Evolutionary conservation across 1,284 basidiomycete species (phyloP).

Genomic region (Clitocybe nebularis): DNA sequence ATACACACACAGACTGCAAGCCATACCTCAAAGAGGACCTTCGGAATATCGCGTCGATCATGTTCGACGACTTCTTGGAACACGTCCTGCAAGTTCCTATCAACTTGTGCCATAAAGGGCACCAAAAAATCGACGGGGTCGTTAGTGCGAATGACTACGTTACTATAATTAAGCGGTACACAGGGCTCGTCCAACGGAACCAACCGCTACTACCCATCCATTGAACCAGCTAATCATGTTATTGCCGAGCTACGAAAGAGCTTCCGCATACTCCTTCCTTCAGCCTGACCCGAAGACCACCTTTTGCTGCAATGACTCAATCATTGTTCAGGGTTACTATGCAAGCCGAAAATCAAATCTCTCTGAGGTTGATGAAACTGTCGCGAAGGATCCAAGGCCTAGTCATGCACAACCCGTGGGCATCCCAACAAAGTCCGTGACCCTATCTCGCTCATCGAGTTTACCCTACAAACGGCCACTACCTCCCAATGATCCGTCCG

Average conservation of each 20-base stretch:
- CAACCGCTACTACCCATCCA: background rate
- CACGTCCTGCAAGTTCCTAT: background rate
- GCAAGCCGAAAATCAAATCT: background rate
- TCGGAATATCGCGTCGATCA: background rate
- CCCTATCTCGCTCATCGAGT: too few species aligned
- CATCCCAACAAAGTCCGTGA: too few species aligned
- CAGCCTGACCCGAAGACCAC: too few species aligned
- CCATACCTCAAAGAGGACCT: constrained; percentile 1
- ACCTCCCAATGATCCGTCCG: too few species aligned
- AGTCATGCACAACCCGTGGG: too few species aligned
- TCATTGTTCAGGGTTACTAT: constrained; percentile 1
- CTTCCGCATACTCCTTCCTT: too few species aligned
- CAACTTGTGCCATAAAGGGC: background rate
- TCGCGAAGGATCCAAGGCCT: background rate
- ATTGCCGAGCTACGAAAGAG: background rate
- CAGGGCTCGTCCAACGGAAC: background rate
- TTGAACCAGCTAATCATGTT: background rate
- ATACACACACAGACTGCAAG: background rate
- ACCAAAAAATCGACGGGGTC: background rate
- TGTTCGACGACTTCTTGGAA: background rate
- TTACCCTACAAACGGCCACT: too few species aligned
- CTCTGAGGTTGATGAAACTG: background rate
- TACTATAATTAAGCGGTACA: background rate
- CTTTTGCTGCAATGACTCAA: background rate
- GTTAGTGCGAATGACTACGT: background rate